Base-by-base conservation (phyloP, 2,329 filamentous ascomycete genomes). In the Beauveria caledonica region DNA sequence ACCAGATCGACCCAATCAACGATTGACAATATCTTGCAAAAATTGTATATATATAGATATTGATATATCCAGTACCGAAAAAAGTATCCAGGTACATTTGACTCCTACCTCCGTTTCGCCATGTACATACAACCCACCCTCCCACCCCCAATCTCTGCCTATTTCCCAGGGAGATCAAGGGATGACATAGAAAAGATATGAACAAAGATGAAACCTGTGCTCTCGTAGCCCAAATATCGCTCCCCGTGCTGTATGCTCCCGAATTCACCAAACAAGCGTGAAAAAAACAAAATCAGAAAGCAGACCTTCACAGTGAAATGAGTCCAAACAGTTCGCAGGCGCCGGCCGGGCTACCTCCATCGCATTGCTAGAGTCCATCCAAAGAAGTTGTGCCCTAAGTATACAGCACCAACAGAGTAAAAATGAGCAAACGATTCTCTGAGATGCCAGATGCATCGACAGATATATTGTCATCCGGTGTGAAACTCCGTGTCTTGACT, bases 41-140 rank as follows among this genome's bases (percentile, higher is more conserved):
- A 25, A 58, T 58, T 58, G 23, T 58, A 29, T 50, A 44, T 50
- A 27, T 19, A 50, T n/a, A 33, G 50, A 42, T 50, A 58, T 50
- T 1, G 50, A 51, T 44, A 44, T 58, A n/a, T 48, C 33, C 23
- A 50, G 45, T 51, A 58, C 46, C 56, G 9, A 29, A 57, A 56
- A 2, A 42, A 23, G 23, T 23, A 25, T 36, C 17, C 56, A 44
- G 36, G 56, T 42, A 51, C 36, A 9, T 15, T 51, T 23, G 33
- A 15, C 33, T 44, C 39, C 29, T 39, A 5, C 23, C 19, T 10
- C 15, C 11, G 6, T 33, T 6, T 44, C 45, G 9, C 33, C 55
- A 44, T 58, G 56, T 58, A 51, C 55, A 21, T 44, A 58, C 45
- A 58, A 42, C 36, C 54, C 56, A 19, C 13, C 39, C 25, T 33